Conservation (phyloP, 2,329 filamentous ascomycete species). For the Fusarium austroafricanum region DNA sequence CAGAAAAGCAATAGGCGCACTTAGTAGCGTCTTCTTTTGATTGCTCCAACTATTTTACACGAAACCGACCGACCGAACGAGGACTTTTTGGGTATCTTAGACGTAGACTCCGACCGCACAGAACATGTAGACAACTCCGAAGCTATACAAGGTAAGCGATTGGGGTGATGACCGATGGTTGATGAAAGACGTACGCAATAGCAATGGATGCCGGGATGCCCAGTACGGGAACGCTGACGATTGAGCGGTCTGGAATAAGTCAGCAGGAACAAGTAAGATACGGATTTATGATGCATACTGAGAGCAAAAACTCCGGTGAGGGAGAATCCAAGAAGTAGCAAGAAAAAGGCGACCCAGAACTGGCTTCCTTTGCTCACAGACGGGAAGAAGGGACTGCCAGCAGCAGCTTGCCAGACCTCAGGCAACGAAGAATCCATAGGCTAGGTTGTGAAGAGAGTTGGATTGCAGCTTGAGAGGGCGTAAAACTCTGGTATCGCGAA, state of each 20-base stretch:
- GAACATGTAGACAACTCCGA: conserved; percentile 98
- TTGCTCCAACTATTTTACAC: conserved; percentile 55
- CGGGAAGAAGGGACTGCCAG: conserved; percentile 86
- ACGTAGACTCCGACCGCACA: conserved; percentile 99
- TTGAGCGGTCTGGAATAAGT: conserved; percentile 76
- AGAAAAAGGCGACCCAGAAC: conserved; percentile 81
- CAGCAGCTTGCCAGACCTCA: conserved; percentile 93
- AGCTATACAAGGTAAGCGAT: conserved; percentile 62
- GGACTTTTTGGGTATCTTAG: conserved; percentile 66
- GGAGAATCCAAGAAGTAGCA: conserved; percentile 78
- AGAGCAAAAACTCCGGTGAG: conserved; percentile 85
- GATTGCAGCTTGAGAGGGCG: background rate
- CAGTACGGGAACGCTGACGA: conserved; percentile 79
- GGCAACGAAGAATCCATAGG: conserved; percentile 85
- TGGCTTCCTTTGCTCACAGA: conserved; percentile 84
- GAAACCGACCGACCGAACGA: conserved; percentile 46
- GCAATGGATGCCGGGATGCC: conserved; percentile 89
- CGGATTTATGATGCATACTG: conserved; percentile 66
- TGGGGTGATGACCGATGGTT: background rate
- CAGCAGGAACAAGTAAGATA: conserved; percentile 24
- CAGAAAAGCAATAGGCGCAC: conserved; percentile 44
- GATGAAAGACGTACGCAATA: conserved; percentile 76
- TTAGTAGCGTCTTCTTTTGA: conserved; percentile 48
- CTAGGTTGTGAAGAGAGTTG: conserved; percentile 28
- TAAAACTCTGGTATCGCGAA: background rate